phyloP scores from a whole-genome alignment of 2,329 filamentous ascomycete species.

The Diaporthe citrichinensis region DNA sequence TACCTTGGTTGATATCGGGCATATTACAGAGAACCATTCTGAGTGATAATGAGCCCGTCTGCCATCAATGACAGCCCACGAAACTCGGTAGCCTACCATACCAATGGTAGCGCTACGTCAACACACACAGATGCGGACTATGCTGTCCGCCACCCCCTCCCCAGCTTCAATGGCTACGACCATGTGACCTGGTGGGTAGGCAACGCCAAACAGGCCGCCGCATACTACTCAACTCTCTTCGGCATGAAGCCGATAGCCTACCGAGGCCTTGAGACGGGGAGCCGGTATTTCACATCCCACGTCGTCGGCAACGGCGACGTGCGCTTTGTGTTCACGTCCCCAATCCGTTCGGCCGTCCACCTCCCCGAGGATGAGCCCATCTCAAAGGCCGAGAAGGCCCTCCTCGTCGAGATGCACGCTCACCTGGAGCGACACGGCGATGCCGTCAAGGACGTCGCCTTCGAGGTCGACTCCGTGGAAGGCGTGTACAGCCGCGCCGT shows the following conservation, averaged over 20 bases:
- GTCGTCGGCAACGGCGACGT: conserved; percentile 84
- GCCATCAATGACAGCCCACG: conserved; percentile 66
- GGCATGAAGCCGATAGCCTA: conserved; percentile 89
- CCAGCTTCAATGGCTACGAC: conserved; percentile 86
- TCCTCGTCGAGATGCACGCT: conserved; percentile 81
- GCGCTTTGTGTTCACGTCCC: conserved; percentile 87
- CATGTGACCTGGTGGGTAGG: conserved; percentile 97
- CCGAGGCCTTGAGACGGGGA: conserved; percentile 89
- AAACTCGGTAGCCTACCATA: conserved; percentile 57
- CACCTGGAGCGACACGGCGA: conserved; percentile 92
- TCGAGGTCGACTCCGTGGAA: conserved; percentile 91
- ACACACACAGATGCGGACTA: conserved; percentile 64
- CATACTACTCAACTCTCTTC: conserved; percentile 89
- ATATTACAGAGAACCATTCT: conserved; percentile 33
- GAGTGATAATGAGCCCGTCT: conserved; percentile 70
- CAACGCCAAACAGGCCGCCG: conserved; percentile 94
- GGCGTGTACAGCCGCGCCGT: conserved; percentile 84
- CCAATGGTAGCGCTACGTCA: conserved; percentile 47
- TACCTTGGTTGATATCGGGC: conserved; percentile 10
- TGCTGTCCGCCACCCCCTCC: conserved; percentile 64
- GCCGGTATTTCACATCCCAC: conserved; percentile 84
- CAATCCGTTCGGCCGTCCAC: conserved; percentile 74
- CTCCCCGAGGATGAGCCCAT: conserved; percentile 73
- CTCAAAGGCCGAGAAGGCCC: conserved; percentile 71
- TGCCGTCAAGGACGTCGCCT: conserved; percentile 94